Evolutionary conservation across 1,139 yeast species (phyloP).

Genomic region (Blastobotrys apis): DNA sequence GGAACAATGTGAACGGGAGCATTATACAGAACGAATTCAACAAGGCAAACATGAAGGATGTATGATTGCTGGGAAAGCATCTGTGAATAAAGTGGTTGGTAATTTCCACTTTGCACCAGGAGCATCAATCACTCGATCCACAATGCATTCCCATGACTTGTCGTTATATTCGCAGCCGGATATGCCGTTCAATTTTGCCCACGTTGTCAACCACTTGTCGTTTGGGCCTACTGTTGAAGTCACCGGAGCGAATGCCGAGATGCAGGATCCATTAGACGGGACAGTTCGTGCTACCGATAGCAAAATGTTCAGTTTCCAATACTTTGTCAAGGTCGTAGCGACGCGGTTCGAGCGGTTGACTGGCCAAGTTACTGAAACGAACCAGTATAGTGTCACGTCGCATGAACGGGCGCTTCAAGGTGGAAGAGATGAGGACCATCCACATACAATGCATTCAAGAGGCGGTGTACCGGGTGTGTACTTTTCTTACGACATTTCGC

Average conservation of each 20-base stretch:
- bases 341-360: conserved; percentile 73
- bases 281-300: conserved; percentile 40
- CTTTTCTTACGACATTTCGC: conserved; percentile 86
- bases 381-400: conserved; percentile 85
- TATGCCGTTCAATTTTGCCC: conserved; percentile 60
- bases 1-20: conserved; percentile 86
- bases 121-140: conserved; percentile 51
- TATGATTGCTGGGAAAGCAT: conserved; percentile 71
- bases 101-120: conserved; percentile 97
- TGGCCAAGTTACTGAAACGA: conserved; percentile 61
- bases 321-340: conserved; percentile 85
- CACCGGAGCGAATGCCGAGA: conserved; percentile 4
- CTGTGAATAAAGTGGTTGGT: conserved; percentile 82
- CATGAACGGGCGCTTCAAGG: conserved; percentile 84
- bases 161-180: conserved; percentile 58
- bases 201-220: conserved; percentile 70
- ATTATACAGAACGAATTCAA: conserved; percentile 61
- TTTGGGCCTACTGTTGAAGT: conserved; percentile 61
- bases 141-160: conserved; percentile 73
- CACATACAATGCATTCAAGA: conserved; percentile 72
- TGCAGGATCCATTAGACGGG: conserved; percentile 66
- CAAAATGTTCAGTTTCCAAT: conserved; percentile 65
- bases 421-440: conserved; percentile 88
- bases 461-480: conserved; percentile 93
- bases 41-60: conserved; percentile 78